Percentiles rank a stretch among this genome's conserved stretches.
phyloP scores from a whole-genome alignment of 345 rosid genomes.

The Bruguiera parviflora region DNA sequence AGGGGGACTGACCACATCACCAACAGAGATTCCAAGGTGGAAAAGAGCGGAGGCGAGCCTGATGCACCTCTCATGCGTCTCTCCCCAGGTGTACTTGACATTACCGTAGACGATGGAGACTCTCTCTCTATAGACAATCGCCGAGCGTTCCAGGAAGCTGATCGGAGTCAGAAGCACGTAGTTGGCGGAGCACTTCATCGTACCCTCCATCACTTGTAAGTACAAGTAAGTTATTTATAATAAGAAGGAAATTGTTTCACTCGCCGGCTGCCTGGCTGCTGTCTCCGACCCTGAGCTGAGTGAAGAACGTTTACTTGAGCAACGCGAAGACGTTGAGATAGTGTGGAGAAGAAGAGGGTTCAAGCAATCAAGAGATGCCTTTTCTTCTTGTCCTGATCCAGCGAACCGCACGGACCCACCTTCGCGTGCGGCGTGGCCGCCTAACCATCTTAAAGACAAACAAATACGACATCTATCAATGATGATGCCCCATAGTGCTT shows the following conservation, averaged over 20 bases:
- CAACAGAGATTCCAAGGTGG: constrained; percentile 38
- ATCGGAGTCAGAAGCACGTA: constrained; percentile 54
- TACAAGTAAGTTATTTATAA: background rate
- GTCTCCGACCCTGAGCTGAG: no score
- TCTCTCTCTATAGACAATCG: constrained; percentile 43
- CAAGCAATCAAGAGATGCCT: no score
- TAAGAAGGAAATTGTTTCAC: background rate
- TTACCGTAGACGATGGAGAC: constrained; percentile 46
- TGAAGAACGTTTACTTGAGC: no score
- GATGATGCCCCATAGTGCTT: no score
- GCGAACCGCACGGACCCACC: no score
- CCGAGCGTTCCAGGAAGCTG: constrained; percentile 56
- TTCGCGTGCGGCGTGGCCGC: no score
- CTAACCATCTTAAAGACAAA: no score
- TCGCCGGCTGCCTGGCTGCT: no score
- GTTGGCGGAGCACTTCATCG: constrained; percentile 48
- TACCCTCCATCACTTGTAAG: constrained; percentile 38
- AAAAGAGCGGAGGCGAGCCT: constrained; percentile 59
- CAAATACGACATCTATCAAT: no score
- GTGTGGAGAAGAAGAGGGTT: no score
- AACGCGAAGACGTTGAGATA: no score
- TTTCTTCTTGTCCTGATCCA: no score
- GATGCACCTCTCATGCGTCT: constrained; percentile 49
- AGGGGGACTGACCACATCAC: constrained; percentile 43
- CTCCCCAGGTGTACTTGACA: constrained; percentile 49